phyloP scores from a whole-genome alignment of 176 grass and related monocot species.

The Aegilops speltoides region DNA sequence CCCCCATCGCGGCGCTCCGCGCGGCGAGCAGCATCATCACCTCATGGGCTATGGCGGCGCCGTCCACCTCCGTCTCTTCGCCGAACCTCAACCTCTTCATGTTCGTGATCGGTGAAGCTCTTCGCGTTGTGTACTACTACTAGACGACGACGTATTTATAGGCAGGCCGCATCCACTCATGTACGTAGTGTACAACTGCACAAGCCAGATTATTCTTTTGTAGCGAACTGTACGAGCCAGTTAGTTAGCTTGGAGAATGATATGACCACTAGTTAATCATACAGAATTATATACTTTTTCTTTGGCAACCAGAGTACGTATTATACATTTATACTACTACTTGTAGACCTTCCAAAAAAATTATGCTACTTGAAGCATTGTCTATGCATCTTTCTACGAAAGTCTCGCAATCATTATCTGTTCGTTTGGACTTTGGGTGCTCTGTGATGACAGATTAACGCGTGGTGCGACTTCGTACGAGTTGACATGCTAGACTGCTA shows the following conservation, averaged over 20 bases:
- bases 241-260: neutral
- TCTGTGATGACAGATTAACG: neutral
- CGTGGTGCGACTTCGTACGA: neutral
- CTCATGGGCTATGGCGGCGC: slow-evolving; percentile 29
- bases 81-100: slow-evolving; percentile 41
- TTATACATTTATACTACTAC: too few relatives aligned
- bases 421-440: neutral
- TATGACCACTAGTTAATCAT: neutral
- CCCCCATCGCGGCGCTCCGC: slow-evolving; percentile 2
- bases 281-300: neutral
- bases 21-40: slow-evolving; percentile 39
- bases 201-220: neutral
- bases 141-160: neutral
- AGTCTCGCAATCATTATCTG: slow-evolving; percentile 5
- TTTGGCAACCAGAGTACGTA: too few relatives aligned
- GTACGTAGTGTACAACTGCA: neutral
- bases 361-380: neutral
- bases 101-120: neutral
- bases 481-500: neutral
- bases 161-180: neutral
- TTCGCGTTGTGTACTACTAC: neutral
- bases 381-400: neutral
- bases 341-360: neutral
- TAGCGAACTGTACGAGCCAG: neutral
- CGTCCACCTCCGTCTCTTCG: slow-evolving; percentile 17